Conservation (phyloP, 192 early-diverging fungal species). For the Linnemannia elongata region DNA sequence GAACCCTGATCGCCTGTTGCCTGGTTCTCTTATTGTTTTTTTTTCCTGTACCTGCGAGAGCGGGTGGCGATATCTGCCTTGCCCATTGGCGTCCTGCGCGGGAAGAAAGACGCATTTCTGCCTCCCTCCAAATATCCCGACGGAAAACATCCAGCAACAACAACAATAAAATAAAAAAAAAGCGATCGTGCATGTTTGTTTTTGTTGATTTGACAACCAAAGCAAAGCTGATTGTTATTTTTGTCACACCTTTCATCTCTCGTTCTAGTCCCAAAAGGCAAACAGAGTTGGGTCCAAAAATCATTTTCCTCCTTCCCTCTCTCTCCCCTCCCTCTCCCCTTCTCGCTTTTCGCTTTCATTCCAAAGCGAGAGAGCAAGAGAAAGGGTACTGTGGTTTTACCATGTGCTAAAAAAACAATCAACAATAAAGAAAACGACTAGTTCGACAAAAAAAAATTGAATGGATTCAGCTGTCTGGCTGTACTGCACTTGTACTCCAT, state of each 20-base stretch:
- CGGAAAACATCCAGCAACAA: background rate
- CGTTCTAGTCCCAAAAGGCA: background rate
- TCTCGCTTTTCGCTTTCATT: background rate
- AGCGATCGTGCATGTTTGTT: background rate
- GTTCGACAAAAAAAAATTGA: no score
- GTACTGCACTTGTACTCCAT: background rate
- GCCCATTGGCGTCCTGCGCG: no score
- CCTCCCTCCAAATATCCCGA: background rate
- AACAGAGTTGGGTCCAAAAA: background rate
- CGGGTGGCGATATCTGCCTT: no score
- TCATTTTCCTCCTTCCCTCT: no score
- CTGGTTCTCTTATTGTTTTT: no score
- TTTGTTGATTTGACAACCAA: background rate
- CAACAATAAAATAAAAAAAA: background rate
- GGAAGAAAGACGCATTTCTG: no score
- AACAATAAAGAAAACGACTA: no score
- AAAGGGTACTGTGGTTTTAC: background rate
- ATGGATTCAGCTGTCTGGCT: background rate
- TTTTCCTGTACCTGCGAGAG: no score
- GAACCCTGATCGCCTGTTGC: no score
- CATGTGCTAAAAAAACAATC: background rate
- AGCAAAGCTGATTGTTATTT: background rate
- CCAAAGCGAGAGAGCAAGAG: background rate
- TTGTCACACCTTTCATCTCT: slow-evolving; percentile 1
- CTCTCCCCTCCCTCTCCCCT: no score